Conservation (phyloP, 345 rosid species). For the Capsella bursapastoris region DNA sequence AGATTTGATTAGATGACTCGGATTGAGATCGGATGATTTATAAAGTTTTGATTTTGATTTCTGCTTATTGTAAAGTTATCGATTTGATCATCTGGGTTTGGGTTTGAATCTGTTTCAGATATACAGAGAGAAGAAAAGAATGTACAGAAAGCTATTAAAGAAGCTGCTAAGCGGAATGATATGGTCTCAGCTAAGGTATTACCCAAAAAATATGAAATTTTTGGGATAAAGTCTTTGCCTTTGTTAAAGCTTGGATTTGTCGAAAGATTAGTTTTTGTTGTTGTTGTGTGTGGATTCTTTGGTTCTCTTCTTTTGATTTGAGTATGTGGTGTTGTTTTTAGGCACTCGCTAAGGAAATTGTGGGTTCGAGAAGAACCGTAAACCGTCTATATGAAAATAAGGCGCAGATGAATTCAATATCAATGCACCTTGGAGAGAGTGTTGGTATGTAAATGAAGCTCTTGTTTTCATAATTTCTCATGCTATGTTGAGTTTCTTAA, state of each 20-base stretch:
- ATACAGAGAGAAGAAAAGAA: conserved; percentile 85
- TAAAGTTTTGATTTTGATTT: background rate
- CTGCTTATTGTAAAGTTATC: background rate
- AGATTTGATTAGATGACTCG: conserved; percentile 5
- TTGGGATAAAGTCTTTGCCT: background rate
- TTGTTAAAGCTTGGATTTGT: background rate
- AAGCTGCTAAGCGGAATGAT: conserved; percentile 91
- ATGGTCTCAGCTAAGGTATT: conserved; percentile 86
- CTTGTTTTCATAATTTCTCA: conserved; percentile 5
- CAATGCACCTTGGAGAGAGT: conserved; percentile 97
- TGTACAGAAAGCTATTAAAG: conserved; percentile 89
- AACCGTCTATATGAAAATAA: conserved; percentile 85
- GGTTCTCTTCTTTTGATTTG: conserved; percentile 14
- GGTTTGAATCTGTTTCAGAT: conserved; percentile 52
- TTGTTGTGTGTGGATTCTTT: background rate
- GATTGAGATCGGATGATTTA: background rate
- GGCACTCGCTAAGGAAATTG: conserved; percentile 91
- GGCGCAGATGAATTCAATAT: conserved; percentile 94
- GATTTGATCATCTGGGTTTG: conserved; percentile 1
- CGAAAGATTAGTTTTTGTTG: background rate
- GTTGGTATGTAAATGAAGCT: conserved; percentile 57
- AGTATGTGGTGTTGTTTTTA: conserved; percentile 29
- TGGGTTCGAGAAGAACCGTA: conserved; percentile 77
- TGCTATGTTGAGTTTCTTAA: background rate
- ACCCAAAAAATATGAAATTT: background rate